Evolutionary conservation across 148 eudicot genomes (phyloP).

Genomic region (Arctostaphylos glauca): DNA sequence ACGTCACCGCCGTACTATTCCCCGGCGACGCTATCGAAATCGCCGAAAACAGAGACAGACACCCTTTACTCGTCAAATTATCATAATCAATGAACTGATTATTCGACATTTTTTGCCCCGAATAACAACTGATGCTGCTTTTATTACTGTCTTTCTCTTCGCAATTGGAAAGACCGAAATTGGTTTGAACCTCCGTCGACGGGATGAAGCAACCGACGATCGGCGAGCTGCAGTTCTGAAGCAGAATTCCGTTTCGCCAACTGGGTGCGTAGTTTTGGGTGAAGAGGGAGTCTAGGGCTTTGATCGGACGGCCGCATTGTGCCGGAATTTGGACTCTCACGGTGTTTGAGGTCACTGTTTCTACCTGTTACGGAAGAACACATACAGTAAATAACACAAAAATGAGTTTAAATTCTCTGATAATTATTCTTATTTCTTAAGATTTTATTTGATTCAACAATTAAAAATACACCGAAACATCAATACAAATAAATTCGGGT

Average conservation of each 20-base stretch:
- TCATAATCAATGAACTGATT: constrained; percentile 25
- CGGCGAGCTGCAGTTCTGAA: constrained; percentile 32
- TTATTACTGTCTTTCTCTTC: not conserved
- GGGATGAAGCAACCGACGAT: constrained; percentile 28
- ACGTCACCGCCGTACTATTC: constrained; percentile 29
- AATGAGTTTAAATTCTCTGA: not conserved
- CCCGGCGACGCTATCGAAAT: constrained; percentile 24
- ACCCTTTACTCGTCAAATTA: constrained; percentile 26
- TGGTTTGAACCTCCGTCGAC: constrained; percentile 37
- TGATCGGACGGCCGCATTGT: constrained; percentile 39
- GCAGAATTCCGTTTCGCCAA: constrained; percentile 37
- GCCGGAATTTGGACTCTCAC: constrained; percentile 35
- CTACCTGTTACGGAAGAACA: constrained; percentile 4
- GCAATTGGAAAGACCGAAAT: constrained; percentile 38
- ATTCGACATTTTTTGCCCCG: constrained; percentile 19
- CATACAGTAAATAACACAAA: not conserved
- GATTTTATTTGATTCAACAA: not conserved
- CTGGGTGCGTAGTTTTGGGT: constrained; percentile 38
- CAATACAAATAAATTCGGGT: not conserved
- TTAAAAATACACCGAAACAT: not conserved
- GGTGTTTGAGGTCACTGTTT: constrained; percentile 14
- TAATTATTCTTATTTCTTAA: no score
- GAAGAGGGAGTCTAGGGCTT: constrained; percentile 28
- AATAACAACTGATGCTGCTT: constrained; percentile 12
- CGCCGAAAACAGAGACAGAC: constrained; percentile 33